Percentiles rank a stretch among this genome's conserved stretches.
Evolutionary conservation across 129 eudicot genomes (phyloP).

Genomic region (Artemisia argyi): DNA sequence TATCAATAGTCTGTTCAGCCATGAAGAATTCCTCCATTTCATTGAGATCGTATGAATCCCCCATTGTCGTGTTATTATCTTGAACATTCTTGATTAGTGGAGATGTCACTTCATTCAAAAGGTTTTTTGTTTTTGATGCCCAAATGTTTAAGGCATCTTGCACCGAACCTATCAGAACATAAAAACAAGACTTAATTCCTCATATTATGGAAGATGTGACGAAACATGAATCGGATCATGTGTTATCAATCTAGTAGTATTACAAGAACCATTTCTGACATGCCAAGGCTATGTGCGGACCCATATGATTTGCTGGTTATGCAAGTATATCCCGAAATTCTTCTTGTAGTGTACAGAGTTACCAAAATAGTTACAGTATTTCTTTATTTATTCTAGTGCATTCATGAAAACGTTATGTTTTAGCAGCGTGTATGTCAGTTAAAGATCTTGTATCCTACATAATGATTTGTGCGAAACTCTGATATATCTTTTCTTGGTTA

Average conservation of each 20-base stretch:
- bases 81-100: constrained; percentile 65
- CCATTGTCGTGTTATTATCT: constrained; percentile 38
- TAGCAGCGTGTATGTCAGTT: too few relatives aligned
- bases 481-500: too few relatives aligned
- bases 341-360: not conserved
- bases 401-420: too few relatives aligned
- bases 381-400: too few relatives aligned
- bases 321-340: not conserved
- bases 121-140: constrained; percentile 82
- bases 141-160: constrained; percentile 69
- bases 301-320: not conserved
- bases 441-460: too few relatives aligned
- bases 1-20: constrained; percentile 76
- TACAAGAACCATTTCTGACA: constrained; percentile 1
- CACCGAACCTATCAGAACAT: constrained; percentile 61
- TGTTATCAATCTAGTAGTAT: not conserved
- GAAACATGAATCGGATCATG: constrained; percentile 4
- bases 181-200: constrained; percentile 9
- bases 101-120: constrained; percentile 74
- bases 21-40: constrained; percentile 76
- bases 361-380: too few relatives aligned
- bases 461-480: too few relatives aligned
- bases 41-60: constrained; percentile 39
- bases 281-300: not conserved
- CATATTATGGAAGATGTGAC: not conserved